A percentile compares a stretch with the other conserved stretches of the same genome.
Evolutionary conservation across 2,329 filamentous ascomycete species (phyloP).

Genomic region (Nemania sp.): DNA sequence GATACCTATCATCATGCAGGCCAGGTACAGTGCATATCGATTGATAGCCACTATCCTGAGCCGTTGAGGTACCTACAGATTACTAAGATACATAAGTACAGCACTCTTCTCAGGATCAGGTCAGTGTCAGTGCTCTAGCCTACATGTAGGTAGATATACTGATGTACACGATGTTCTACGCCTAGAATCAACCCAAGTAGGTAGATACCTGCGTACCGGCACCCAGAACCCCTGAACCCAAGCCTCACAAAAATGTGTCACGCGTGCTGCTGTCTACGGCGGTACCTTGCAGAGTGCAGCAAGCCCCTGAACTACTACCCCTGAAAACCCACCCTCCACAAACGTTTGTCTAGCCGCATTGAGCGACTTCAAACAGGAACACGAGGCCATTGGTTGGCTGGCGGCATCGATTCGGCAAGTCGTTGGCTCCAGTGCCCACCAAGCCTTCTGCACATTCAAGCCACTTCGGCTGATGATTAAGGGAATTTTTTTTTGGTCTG

Average conservation of each 20-base stretch:
- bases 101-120: too few species aligned
- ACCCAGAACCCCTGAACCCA: neutral
- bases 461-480: neutral
- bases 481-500: slow-evolving; percentile 11
- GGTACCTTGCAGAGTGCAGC: slow-evolving; percentile 34
- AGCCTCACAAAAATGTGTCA: slow-evolving; percentile 28
- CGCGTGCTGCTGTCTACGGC: slow-evolving; percentile 26
- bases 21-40: slow-evolving; percentile 4
- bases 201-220: neutral
- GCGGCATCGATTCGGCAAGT: slow-evolving; percentile 9
- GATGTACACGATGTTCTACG: too few species aligned
- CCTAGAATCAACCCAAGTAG: too few species aligned
- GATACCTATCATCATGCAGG: neutral
- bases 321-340: slow-evolving; percentile 29
- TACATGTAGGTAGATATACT: too few species aligned
- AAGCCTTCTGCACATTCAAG: neutral
- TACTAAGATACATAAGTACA: too few species aligned
- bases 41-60: neutral
- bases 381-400: slow-evolving; percentile 12
- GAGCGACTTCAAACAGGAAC: slow-evolving; percentile 25
- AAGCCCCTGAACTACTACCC: slow-evolving; percentile 22
- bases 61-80: neutral
- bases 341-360: slow-evolving; percentile 31
- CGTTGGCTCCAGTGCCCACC: neutral
- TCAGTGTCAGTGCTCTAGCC: too few species aligned